Conservation (phyloP, 108 stramenopile species). For the Cylindrotheca fusiformis region DNA sequence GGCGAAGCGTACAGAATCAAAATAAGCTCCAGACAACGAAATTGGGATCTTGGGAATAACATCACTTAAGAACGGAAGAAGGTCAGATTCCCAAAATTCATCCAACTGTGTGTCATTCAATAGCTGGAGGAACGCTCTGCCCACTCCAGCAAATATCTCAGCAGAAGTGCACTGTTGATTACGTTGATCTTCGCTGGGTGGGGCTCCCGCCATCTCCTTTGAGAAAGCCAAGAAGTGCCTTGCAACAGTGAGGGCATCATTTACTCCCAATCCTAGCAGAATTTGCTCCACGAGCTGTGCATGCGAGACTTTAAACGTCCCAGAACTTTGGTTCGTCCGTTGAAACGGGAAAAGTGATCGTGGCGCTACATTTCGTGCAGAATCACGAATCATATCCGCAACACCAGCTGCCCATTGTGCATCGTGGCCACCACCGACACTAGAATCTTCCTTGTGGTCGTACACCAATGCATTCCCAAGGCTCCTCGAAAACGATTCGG, state of each 20-base stretch:
- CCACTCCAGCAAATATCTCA: conserved; percentile 83
- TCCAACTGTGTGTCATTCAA: conserved; percentile 33
- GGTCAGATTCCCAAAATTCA: conserved; percentile 49
- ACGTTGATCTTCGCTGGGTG: conserved; percentile 87
- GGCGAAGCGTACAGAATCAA: conserved; percentile 68
- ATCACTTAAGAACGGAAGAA: conserved; percentile 79
- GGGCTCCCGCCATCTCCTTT: conserved; percentile 67
- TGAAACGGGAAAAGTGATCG: conserved; percentile 79
- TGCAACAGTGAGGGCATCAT: conserved; percentile 31
- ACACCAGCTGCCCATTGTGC: conserved; percentile 88
- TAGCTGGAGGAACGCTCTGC: conserved; percentile 41
- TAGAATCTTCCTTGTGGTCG: conserved; percentile 84
- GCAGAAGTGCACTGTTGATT: conserved; percentile 81
- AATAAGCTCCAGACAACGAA: conserved; percentile 59
- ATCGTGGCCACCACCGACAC: conserved; percentile 76
- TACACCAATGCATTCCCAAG: conserved; percentile 78
- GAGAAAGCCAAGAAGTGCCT: conserved; percentile 50
- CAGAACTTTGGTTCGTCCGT: conserved; percentile 70
- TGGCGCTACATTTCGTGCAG: conserved; percentile 65
- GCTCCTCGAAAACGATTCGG: conserved; percentile 50
- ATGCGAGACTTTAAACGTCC: conserved; percentile 78
- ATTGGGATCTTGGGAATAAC: conserved; percentile 76
- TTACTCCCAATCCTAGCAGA: conserved; percentile 44
- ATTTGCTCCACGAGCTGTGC: conserved; percentile 63
- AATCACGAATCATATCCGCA: conserved; percentile 81